phyloP scores from a whole-genome alignment of 75 land plant genomes.

The Chamaecyparis obtusa region DNA sequence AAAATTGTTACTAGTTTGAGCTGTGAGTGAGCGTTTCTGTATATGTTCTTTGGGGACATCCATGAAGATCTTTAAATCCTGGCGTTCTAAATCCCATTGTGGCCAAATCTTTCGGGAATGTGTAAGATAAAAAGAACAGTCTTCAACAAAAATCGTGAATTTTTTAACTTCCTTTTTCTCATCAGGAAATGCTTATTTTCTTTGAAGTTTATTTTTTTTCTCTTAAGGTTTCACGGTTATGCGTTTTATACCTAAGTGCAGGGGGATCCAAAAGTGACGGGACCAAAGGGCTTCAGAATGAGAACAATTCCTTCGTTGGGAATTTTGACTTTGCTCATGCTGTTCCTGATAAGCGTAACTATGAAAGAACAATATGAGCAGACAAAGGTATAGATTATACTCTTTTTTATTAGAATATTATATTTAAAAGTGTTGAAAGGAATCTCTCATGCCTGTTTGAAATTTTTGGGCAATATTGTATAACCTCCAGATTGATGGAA shows the following conservation, averaged over 20 bases:
- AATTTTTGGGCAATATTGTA: not conserved
- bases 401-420: not conserved
- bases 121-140: not conserved
- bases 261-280: conserved; percentile 9
- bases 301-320: conserved; percentile 4
- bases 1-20: not conserved
- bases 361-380: conserved; percentile 15
- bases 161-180: not conserved
- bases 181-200: not conserved
- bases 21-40: not conserved
- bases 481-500: not conserved
- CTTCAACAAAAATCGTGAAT: not conserved
- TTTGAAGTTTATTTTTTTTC: no score
- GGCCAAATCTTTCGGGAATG: not conserved
- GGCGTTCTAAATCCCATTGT: conserved; percentile 4
- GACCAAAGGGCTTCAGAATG: not conserved
- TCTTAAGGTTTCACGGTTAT: not conserved
- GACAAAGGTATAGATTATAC: not conserved
- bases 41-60: not conserved
- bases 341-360: not conserved
- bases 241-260: not conserved
- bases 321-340: conserved; percentile 6
- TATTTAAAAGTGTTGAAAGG: not conserved
- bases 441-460: not conserved
- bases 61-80: conserved; percentile 10